Evolutionary conservation across 2,329 filamentous ascomycete genomes (phyloP), one percentile per base, ranked within the genome.

Genomic region (Podosphaera fusca): DNA sequence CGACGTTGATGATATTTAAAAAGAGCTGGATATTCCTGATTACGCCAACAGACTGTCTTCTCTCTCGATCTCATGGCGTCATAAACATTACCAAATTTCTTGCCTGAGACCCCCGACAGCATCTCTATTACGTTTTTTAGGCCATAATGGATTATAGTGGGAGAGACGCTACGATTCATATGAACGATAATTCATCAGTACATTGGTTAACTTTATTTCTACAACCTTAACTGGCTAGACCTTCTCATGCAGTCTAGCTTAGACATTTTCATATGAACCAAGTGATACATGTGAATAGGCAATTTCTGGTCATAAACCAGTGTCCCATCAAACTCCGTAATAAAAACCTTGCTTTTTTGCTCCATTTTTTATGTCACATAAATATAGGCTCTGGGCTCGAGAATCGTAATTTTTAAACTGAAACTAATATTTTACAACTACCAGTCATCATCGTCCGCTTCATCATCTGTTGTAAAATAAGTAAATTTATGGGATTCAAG

Each of bases 1-100:
- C 67, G 87, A 94, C 70, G 87, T 95, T 70, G 90, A 96, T 74
- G 88, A 95, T 72, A 95, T 96, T 71, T 95, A 81, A 79, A 56
- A 33, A 40, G n/a, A 33, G 46, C 42, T 10, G 5, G 35, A 6
- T 38, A 5, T 38, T 6, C 10, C 10, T 38, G 10, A 49, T 49
- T 8, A 10, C 10, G 45, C 8, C 21, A 21, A 49, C 72, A 74
- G 71, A 71, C 77, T 81, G 78, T 81, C 78, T 81, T 81, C 78
- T 80, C 78, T 79, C 75, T 78, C 73, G 75, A 74, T 73, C 69
- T 68, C 64, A 63, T 58, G 60, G 35, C 35, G 57, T 61, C 58
- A 51, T 56, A 56, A 62, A 61, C 61, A 59, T 58, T 61, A 49
- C 45, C n/a, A n/a, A 30, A 49, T 2, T 30, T 51, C 52, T 51